Base-by-base conservation (phyloP, 768 basidiomycete genomes). In the Trichaptum fuscoviolaceum region DNA sequence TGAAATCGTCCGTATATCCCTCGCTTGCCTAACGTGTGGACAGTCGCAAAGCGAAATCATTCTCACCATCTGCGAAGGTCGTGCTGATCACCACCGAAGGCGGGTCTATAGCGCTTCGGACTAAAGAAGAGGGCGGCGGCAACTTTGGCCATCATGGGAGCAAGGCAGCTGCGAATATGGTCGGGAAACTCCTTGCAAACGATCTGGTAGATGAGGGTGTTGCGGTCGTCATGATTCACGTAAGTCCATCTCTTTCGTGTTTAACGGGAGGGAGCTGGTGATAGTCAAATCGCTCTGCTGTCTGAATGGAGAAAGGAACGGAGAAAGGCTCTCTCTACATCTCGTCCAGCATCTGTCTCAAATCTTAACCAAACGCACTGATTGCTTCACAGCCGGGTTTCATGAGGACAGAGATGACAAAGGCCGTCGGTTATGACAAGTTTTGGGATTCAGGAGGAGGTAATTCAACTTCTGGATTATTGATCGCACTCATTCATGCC, bases 151-250 rank as follows among this genome's bases (percentile, higher is more conserved):
- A 84, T 70, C 83, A 84, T 68, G 82, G 79, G 1, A 78, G 76
- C 65, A 84, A 84, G 72, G 80, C 78, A 1, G 82, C 82, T 24
- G 77, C 74, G 6, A 83, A 84, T 67, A 84, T 84, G 83, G 75
- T 80, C 10, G 82, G 81, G 1, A 77, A 77, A 58, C 71, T 84
- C 24, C 69, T 84, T 52, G 73, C 76, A 9, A 73, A 75, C 58
- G 81, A 83, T 67, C 66, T 84, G 17, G 71, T 76, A 35, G 75
- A 77, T 24, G 75, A 77, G 62, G 79, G 78, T 1, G 69, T 83
- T 17, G 73, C 77, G 0, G 78, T 82, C 12, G 76, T 72, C 1
- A 79, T 82, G 77, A 77, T 84, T 42, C 81, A 83, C 70, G 81
- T 82, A 42, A 66, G 80, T 76, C 0, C 15, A 5, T 52, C 20